Evolutionary conservation across 257 asterid genomes (phyloP).

Genomic region (Echites panduratus): DNA sequence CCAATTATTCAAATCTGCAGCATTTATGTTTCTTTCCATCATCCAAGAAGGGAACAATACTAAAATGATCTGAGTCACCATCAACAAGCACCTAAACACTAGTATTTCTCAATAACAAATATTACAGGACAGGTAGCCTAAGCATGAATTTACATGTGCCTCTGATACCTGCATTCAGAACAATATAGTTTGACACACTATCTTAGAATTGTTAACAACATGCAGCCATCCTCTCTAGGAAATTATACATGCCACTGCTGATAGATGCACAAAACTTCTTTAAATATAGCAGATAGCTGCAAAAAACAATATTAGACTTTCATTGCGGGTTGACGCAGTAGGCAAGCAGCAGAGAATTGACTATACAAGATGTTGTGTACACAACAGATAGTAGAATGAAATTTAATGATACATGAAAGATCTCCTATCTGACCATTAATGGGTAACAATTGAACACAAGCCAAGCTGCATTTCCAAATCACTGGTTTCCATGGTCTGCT

Average conservation of each 20-base stretch:
- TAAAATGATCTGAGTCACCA: not conserved
- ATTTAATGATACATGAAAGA: not conserved
- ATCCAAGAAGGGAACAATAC: not conserved
- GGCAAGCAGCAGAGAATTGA: not conserved
- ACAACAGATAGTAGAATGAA: not conserved
- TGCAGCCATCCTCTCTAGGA: not conserved
- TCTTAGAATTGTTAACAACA: not conserved
- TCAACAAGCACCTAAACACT: not conserved
- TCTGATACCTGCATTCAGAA: not conserved
- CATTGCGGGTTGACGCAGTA: not conserved
- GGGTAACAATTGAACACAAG: not conserved
- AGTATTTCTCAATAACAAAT: not conserved
- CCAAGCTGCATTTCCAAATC: not conserved
- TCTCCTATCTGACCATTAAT: not conserved
- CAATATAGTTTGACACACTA: not conserved
- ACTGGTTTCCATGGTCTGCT: not conserved
- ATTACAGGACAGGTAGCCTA: not conserved
- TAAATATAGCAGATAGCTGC: not conserved
- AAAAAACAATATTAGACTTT: not conserved
- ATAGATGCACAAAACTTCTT: not conserved
- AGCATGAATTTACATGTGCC: no score
- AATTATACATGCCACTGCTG: not conserved
- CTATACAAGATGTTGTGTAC: not conserved
- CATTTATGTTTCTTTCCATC: not conserved
- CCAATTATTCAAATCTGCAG: not conserved